Evolutionary conservation across 495 filamentous ascomycete species (phyloP).

Genomic region (Xylaria bambusicola): DNA sequence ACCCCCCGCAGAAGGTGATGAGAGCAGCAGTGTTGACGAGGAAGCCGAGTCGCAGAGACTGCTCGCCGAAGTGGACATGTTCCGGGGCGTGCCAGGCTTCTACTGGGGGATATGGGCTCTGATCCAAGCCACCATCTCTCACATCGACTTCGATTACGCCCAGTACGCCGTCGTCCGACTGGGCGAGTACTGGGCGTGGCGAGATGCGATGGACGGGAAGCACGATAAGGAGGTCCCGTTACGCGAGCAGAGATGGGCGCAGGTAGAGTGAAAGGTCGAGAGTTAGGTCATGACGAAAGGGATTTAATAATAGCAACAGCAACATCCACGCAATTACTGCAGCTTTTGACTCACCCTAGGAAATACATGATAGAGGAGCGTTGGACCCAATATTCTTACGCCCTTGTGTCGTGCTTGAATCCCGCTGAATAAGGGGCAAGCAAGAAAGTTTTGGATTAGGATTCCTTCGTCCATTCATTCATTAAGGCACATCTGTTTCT

Average conservation of each 20-base stretch:
- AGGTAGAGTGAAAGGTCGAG: conserved; percentile 42
- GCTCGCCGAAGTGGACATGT: conserved; percentile 79
- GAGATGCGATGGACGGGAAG: conserved; percentile 65
- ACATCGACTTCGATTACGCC: conserved; percentile 97
- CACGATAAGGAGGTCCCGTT: conserved; percentile 67
- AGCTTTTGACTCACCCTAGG: too few species aligned
- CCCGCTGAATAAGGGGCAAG: too few species aligned
- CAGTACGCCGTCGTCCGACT: conserved; percentile 85
- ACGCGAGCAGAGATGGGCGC: conserved; percentile 83
- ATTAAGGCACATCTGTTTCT: too few species aligned
- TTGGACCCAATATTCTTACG: too few species aligned
- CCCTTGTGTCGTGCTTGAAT: too few species aligned
- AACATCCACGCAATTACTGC: too few species aligned
- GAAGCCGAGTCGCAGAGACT: conserved; percentile 62
- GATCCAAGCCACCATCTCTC: conserved; percentile 91
- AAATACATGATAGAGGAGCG: too few species aligned
- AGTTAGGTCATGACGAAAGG: too few species aligned
- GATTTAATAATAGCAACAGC: too few species aligned
- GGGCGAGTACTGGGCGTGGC: conserved; percentile 97
- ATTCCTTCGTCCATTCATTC: too few species aligned
- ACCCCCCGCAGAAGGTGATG: conserved; percentile 30
- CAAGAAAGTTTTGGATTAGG: too few species aligned
- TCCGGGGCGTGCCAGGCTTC: conserved; percentile 87
- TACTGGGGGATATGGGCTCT: conserved; percentile 93
- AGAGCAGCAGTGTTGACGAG: conserved; percentile 53